Evolutionary conservation across 2,329 filamentous ascomycete species (phyloP), one percentile per base, ranked within the genome.

Genomic region (Trichoderma atroviride): DNA sequence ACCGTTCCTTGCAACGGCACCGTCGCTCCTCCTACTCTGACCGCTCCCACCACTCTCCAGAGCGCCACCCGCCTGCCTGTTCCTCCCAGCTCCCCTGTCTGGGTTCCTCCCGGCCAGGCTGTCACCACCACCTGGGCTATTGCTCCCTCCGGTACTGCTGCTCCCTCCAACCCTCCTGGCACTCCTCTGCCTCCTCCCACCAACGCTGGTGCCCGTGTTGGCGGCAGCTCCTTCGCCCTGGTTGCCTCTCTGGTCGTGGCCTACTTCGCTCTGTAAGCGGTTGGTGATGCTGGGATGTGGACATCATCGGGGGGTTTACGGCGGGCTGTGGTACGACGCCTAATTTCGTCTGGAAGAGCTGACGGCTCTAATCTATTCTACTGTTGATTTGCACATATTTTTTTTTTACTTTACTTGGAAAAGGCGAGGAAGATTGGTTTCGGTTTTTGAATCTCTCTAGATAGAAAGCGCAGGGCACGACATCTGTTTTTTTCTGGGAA

Each of bases 251-350:
- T 83, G 31, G 79, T 79, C 71, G 76, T 81, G 71, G 82, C 82
- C 70, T 71, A 79, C 71, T 71, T 85, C 62, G 82, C 81, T 74
- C 76, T 84, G 77, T 85, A 81, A 83, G 75, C 67, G 59, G 29
- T 6, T 10, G 65, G 68, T 68, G 62, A 65, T 69, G 56, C 9
- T 40, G 24, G 16, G 50, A 58, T 47, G 53, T 56, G 33, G 33
- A 40, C 31, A 11, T 58, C 57, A n/a, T 66, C 57, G 27, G 13
- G 13, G 19, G 63, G 19, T 19, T 66, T 52, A 29, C 40, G 53
- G 63, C 37, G 50, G 50, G 61, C 24, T 27, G 60, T 53, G 63
- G 53, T 37, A 58, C 37, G 55, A 71, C 72, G 74, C 71, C 71
- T 68, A 70, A 72, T 58, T 58, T 59, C 50, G 19, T 31, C 35